Evolutionary conservation across 1,139 yeast species (phyloP), one percentile per base, ranked within the genome.

Genomic region (Tardiomyces digboiensis): DNA sequence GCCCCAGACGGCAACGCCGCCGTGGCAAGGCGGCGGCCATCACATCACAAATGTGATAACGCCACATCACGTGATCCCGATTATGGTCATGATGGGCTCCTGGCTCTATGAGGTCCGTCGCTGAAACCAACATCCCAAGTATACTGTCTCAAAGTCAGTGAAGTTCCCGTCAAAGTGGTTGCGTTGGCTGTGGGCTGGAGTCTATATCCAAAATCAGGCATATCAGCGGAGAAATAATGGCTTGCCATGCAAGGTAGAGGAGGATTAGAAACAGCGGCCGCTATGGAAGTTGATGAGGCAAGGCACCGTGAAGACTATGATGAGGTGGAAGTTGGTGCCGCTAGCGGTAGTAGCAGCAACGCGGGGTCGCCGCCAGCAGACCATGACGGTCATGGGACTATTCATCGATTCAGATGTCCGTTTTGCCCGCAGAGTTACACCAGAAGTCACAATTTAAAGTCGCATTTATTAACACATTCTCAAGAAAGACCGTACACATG

Each of bases 401-500:
- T 26, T 5, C 33, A 26, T 16, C 33, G 33, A 16, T 26, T 26
- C 19, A 16, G 8, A 33, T 33, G 37, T 62, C 71, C 37, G 5
- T 16, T 14, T 12, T 33, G 37, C 13, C 37, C 37, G 45, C 83
- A 79, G 55, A 70, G 77, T 0, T 81, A 80, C 60, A 76, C 84
- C 8, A 67, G 91, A 39, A 80, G 78, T 52, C 91, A 82, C 61
- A 83, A 83, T 56, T 73, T 83, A 70, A 82, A 82, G 46, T 75
- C 85, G 6, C 93, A 83, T 60, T 72, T 80, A 51, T 63, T 82
- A 49, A 82, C 81, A 40, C 93, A 83, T 59, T 75, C 85, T 12
- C 72, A 75, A 41, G 71, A 73, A 47, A 80, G 78, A 58, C 88
- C 89, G 2, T 86, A 75, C 62, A 64, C 67, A 21, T 85, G 95